Percentiles rank a stretch among this genome's conserved stretches.
Evolutionary conservation across 192 early-diverging fungal genomes (phyloP).

Genomic region (Backusella luteola): DNA sequence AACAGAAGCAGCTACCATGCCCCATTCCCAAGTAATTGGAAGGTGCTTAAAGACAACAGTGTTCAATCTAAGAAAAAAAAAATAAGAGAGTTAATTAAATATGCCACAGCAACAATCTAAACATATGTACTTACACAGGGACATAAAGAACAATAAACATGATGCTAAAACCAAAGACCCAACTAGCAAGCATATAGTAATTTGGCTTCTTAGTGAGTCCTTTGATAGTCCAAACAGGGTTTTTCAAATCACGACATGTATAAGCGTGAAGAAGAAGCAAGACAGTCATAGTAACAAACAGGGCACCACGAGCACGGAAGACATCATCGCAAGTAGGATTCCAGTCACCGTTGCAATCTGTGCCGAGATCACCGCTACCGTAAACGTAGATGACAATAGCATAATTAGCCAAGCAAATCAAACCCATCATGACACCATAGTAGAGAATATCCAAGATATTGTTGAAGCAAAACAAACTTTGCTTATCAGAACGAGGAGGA

Average conservation of each 20-base stretch:
- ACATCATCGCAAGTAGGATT: constrained; percentile 56
- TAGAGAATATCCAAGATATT: constrained; percentile 68
- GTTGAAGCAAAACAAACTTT: constrained; percentile 65
- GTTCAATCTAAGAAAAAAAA: constrained; percentile 36
- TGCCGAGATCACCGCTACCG: constrained; percentile 56
- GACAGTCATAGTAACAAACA: constrained; percentile 72
- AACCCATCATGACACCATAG: constrained; percentile 66
- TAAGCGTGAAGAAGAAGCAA: constrained; percentile 71
- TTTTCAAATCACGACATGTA: constrained; percentile 70
- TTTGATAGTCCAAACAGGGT: constrained; percentile 56
- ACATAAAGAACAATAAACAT: constrained; percentile 63
- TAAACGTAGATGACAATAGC: constrained; percentile 60
- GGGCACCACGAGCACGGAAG: constrained; percentile 67
- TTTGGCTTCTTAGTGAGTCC: constrained; percentile 48
- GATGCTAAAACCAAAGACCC: constrained; percentile 47
- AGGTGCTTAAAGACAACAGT: constrained; percentile 60
- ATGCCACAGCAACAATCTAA: not conserved
- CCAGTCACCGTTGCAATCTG: constrained; percentile 57
- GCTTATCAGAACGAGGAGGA: constrained; percentile 60
- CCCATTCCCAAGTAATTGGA: constrained; percentile 76
- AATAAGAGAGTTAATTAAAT: not conserved
- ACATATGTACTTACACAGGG: constrained; percentile 41
- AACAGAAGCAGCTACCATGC: constrained; percentile 55
- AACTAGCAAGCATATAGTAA: constrained; percentile 45
- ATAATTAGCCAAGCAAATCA: constrained; percentile 64